phyloP scores from a whole-genome alignment of 441 rosid species.

The Adansonia gregorii region DNA sequence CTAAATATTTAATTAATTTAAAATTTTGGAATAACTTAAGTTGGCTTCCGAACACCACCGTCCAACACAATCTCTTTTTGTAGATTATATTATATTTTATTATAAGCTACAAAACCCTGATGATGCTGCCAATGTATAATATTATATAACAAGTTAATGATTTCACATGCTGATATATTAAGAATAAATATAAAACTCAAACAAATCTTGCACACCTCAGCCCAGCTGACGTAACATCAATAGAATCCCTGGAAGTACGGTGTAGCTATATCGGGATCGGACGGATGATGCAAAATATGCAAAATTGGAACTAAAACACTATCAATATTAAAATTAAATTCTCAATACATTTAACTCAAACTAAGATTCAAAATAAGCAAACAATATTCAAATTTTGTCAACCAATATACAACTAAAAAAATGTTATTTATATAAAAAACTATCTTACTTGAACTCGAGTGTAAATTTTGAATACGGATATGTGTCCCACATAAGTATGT shows the following conservation, averaged over 20 bases:
- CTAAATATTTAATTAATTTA: no score
- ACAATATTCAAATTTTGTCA: background rate
- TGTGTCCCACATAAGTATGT: no score
- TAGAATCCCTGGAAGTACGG: background rate
- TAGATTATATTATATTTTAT: no score
- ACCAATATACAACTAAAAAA: background rate
- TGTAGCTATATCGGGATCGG: background rate
- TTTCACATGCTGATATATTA: no score
- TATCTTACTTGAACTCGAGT: no score
- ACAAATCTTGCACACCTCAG: background rate
- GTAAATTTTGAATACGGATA: no score
- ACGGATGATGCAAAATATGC: background rate
- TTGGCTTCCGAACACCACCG: constrained; percentile 23
- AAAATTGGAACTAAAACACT: background rate
- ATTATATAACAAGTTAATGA: no score
- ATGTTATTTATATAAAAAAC: no score
- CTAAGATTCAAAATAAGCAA: background rate
- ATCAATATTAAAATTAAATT: no score
- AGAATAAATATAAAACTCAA: background rate
- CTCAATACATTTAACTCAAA: background rate
- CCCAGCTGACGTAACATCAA: background rate
- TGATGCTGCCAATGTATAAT: no score
- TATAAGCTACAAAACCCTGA: no score
- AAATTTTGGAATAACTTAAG: constrained; percentile 20
- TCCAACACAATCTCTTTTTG: constrained; percentile 19